Evolutionary conservation across 2,329 filamentous ascomycete genomes (phyloP).

Genomic region (Hysterium pulicare): DNA sequence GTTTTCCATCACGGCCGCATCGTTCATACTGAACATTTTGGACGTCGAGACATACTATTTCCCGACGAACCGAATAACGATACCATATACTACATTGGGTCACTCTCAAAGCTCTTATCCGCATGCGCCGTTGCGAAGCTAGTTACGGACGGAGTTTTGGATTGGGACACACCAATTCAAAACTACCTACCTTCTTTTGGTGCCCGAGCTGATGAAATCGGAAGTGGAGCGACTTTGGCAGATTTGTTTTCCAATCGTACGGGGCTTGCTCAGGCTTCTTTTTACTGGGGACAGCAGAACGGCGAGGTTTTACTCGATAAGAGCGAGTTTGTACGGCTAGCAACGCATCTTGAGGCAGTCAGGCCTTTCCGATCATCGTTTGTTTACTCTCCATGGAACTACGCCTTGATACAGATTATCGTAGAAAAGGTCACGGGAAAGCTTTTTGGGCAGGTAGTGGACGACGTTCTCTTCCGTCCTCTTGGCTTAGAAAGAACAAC

Average conservation of each 20-base stretch:
- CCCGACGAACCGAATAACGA: slow-evolving; percentile 8
- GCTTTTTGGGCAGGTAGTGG: slow-evolving; percentile 6
- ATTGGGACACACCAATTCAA: slow-evolving; percentile 12
- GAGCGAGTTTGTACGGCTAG: slow-evolving; percentile 3
- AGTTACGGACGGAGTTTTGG: slow-evolving; percentile 8
- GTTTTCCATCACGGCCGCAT: slow-evolving; percentile 11
- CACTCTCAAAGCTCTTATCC: slow-evolving; percentile 9
- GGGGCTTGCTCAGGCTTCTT: slow-evolving; percentile 6
- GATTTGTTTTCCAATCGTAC: slow-evolving; percentile 11
- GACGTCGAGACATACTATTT: neutral
- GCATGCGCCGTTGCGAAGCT: slow-evolving; percentile 9
- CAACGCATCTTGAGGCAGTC: slow-evolving; percentile 1
- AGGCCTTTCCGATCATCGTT: slow-evolving; percentile 8
- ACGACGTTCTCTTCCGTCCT: slow-evolving; percentile 6
- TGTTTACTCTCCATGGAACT: slow-evolving; percentile 17
- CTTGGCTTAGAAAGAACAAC: slow-evolving; percentile 9
- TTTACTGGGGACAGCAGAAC: slow-evolving; percentile 8
- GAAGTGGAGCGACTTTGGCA: slow-evolving; percentile 7
- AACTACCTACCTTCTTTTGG: slow-evolving; percentile 11
- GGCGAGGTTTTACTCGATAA: slow-evolving; percentile 7
- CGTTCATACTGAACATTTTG: slow-evolving; percentile 11
- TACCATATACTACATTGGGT: slow-evolving; percentile 10
- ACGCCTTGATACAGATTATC: slow-evolving; percentile 6
- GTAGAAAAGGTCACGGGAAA: slow-evolving; percentile 8
- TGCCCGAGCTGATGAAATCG: slow-evolving; percentile 11